These are phyloP conservation scores for Hypoxylon trugodes DNA, from an alignment of 495 filamentous ascomycete genomes.

Conservation along the genomic window DNA sequence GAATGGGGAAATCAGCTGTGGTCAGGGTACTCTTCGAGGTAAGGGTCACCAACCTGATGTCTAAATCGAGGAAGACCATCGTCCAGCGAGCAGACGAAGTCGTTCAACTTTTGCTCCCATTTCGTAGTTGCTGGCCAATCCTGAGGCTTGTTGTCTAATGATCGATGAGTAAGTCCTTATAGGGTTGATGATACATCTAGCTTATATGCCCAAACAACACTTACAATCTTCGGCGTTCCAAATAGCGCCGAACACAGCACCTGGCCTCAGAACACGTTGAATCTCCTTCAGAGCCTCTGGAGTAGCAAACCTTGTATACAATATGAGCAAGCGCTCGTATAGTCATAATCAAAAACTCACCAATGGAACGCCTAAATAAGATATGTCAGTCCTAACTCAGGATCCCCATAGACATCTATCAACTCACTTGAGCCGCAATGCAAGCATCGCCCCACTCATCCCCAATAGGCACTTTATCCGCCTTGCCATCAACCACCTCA, in stretches of 20 bases:
- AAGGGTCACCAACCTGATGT: conserved; percentile 35
- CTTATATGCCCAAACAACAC: conserved; percentile 13
- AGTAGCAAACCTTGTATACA: conserved; percentile 64
- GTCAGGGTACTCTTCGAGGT: neutral
- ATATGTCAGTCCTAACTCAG: conserved; percentile 3
- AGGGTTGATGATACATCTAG: neutral
- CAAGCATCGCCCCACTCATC: conserved; percentile 68
- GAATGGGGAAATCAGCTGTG: conserved; percentile 20
- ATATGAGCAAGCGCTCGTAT: conserved; percentile 1
- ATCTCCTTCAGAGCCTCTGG: conserved; percentile 64
- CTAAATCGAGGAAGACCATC: conserved; percentile 66
- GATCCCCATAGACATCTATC: neutral
- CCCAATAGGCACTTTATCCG: conserved; percentile 60
- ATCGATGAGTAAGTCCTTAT: conserved; percentile 14
- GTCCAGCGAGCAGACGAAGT: conserved; percentile 56
- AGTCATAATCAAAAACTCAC: conserved; percentile 42
- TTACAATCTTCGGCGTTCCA: conserved; percentile 74
- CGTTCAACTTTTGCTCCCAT: conserved; percentile 65
- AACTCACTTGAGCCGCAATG: conserved; percentile 69
- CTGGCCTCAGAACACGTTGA: conserved; percentile 62
- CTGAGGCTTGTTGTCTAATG: conserved; percentile 59
- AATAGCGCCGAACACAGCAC: conserved; percentile 64
- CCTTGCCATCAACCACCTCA: conserved; percentile 60
- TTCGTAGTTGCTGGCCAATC: conserved; percentile 52
- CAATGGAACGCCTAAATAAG: conserved; percentile 65